These are phyloP conservation scores for Chamaecrista fasciculata DNA, from an alignment of 306 rosid species.

Conservation along the genomic window DNA sequence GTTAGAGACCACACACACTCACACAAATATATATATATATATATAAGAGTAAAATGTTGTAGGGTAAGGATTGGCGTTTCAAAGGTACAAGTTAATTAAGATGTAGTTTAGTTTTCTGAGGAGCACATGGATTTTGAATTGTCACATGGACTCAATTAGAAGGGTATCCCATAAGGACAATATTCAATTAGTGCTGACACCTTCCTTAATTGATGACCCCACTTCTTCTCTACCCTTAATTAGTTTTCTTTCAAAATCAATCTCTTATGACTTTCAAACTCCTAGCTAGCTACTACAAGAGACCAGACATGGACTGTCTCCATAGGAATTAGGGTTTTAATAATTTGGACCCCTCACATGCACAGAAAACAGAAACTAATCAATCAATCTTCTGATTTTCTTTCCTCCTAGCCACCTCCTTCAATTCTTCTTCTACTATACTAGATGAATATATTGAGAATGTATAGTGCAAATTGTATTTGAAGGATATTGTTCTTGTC, in stretches of 20 bases:
- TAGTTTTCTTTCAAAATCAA: constrained; percentile 36
- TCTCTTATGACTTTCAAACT: too few species aligned
- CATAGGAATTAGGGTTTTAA: constrained; percentile 37
- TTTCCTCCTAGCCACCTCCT: not conserved
- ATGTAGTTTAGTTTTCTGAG: constrained; percentile 19
- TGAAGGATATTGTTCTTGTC: too few species aligned
- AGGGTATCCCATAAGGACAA: constrained; percentile 41
- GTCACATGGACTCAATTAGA: constrained; percentile 41
- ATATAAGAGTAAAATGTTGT: not conserved
- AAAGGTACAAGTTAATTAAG: not conserved
- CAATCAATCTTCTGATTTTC: not conserved
- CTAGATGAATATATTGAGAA: too few species aligned
- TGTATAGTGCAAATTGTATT: too few species aligned
- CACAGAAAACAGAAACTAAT: not conserved
- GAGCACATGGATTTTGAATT: constrained; percentile 34
- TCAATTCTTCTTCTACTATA: not conserved
- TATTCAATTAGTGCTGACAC: constrained; percentile 49
- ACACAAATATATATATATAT: not conserved
- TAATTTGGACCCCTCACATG: constrained; percentile 34
- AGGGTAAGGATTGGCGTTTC: not conserved
- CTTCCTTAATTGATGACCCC: constrained; percentile 41
- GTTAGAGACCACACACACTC: not conserved
- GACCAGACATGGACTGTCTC: constrained; percentile 15
- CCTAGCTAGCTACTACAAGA: constrained; percentile 43
- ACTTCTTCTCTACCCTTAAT: constrained; percentile 25